Evolutionary conservation across 2,329 filamentous ascomycete species (phyloP).

Genomic region (Trichoderma simmonsii): DNA sequence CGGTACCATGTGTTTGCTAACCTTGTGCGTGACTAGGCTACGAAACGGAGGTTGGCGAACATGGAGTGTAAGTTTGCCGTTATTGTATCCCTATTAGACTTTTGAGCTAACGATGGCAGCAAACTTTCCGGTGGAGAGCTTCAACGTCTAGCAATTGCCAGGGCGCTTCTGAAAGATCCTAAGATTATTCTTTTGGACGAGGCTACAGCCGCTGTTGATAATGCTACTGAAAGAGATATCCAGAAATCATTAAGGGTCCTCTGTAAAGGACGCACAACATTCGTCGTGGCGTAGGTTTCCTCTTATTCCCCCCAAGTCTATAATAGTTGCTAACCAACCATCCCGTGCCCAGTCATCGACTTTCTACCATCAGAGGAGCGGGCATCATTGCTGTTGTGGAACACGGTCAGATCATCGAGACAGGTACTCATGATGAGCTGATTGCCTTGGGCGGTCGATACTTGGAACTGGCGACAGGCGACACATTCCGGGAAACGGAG

Average conservation of each 20-base stretch:
- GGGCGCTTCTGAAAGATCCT: conserved; percentile 70
- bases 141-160: conserved; percentile 65
- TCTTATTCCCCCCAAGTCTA: no score
- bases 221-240: conserved; percentile 65
- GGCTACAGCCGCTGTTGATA: conserved; percentile 73
- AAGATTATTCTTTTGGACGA: conserved; percentile 76
- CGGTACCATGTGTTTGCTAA: neutral
- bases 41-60: conserved; percentile 49
- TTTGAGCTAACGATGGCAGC: conserved; percentile 32
- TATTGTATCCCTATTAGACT: neutral
- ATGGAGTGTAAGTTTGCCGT: conserved; percentile 41
- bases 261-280: conserved; percentile 61
- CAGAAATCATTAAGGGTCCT: conserved; percentile 58
- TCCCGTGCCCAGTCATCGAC: conserved; percentile 50
- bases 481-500: conserved; percentile 49
- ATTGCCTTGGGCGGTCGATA: conserved; percentile 60
- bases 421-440: conserved; percentile 59
- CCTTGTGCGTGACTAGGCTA: conserved; percentile 38
- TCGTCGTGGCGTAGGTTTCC: conserved; percentile 58
- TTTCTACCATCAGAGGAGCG: conserved; percentile 67
- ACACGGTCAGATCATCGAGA: conserved; percentile 60
- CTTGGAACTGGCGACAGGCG: conserved; percentile 62
- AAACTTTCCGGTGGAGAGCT: conserved; percentile 66
- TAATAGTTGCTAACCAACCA: neutral
- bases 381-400: conserved; percentile 66